phyloP scores from a whole-genome alignment of 352 stramenopile species.

The Globisporangium lucens region DNA sequence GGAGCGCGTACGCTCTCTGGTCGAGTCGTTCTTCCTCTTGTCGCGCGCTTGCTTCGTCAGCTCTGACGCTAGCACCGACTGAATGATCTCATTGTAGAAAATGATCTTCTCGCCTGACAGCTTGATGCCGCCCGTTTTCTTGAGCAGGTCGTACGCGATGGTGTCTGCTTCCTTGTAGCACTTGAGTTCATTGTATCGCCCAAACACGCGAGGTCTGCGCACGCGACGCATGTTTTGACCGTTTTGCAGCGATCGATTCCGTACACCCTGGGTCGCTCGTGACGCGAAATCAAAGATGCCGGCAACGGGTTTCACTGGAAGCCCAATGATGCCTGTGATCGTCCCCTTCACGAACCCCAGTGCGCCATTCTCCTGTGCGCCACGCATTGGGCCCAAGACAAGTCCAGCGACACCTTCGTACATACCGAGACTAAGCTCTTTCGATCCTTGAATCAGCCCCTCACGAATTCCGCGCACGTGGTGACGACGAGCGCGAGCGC shows the following conservation, averaged over 20 bases:
- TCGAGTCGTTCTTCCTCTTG: constrained; percentile 55
- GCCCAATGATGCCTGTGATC: constrained; percentile 83
- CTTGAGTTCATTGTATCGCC: constrained; percentile 87
- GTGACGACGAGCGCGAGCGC: constrained; percentile 65
- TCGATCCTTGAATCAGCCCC: constrained; percentile 80
- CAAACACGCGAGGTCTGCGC: constrained; percentile 80
- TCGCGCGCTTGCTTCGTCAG: constrained; percentile 75
- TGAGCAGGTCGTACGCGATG: constrained; percentile 83
- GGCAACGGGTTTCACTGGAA: constrained; percentile 84
- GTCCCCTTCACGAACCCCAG: constrained; percentile 84
- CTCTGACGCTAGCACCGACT: constrained; percentile 68
- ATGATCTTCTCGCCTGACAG: constrained; percentile 84
- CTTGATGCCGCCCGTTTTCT: constrained; percentile 61
- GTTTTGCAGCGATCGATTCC: constrained; percentile 79
- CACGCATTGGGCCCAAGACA: constrained; percentile 79
- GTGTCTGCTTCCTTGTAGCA: constrained; percentile 88
- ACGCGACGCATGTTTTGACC: constrained; percentile 77
- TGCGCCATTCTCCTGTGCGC: constrained; percentile 71
- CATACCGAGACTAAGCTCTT: constrained; percentile 78
- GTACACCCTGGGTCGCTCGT: constrained; percentile 78
- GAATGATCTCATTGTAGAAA: constrained; percentile 86
- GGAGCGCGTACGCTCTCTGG: constrained; percentile 61
- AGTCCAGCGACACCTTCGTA: constrained; percentile 84
- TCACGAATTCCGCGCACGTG: constrained; percentile 80
- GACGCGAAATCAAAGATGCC: constrained; percentile 91